Conservation (phyloP, 2,329 filamentous ascomycete genomes). For the Colletotrichum tropicale region DNA sequence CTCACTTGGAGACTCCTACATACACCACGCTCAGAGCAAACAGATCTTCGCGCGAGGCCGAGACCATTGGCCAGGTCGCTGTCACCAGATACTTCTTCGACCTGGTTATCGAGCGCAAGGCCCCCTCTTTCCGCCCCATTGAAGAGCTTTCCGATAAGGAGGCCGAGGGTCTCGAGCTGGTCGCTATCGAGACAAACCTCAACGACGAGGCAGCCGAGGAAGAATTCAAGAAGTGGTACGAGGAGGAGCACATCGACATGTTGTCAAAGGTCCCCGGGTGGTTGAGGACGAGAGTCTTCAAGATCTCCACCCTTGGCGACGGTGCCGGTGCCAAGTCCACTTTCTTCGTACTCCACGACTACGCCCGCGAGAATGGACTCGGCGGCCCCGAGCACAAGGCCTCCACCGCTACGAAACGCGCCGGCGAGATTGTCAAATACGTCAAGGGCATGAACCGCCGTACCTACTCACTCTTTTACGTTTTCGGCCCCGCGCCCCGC, state of each 20-base stretch:
- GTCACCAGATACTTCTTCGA: conserved; percentile 77
- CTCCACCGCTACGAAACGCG: conserved; percentile 66
- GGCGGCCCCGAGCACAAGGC: conserved; percentile 68
- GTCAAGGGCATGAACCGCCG: conserved; percentile 63
- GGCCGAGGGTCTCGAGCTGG: conserved; percentile 62
- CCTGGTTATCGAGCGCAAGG: conserved; percentile 60
- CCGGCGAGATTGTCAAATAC: conserved; percentile 63
- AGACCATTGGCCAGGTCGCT: conserved; percentile 59
- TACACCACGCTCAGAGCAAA: conserved; percentile 71
- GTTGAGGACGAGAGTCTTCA: conserved; percentile 74
- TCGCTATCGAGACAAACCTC: conserved; percentile 65
- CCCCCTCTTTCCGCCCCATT: conserved; percentile 60
- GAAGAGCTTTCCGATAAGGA: conserved; percentile 65
- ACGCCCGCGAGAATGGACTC: conserved; percentile 68
- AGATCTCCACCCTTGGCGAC: conserved; percentile 67
- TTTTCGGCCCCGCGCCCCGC: conserved; percentile 76
- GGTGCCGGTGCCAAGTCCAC: conserved; percentile 46
- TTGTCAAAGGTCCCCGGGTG: conserved; percentile 79
- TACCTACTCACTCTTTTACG: conserved; percentile 76
- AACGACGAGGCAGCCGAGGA: conserved; percentile 54
- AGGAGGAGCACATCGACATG: conserved; percentile 75
- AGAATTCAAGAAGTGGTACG: conserved; percentile 71
- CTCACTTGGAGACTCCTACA: conserved; percentile 69
- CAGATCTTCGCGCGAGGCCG: conserved; percentile 57
- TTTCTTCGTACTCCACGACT: conserved; percentile 75